These are phyloP conservation scores for Carnegiea gigantea DNA, from an alignment of 179 eudicot species.

Conservation along the genomic window DNA sequence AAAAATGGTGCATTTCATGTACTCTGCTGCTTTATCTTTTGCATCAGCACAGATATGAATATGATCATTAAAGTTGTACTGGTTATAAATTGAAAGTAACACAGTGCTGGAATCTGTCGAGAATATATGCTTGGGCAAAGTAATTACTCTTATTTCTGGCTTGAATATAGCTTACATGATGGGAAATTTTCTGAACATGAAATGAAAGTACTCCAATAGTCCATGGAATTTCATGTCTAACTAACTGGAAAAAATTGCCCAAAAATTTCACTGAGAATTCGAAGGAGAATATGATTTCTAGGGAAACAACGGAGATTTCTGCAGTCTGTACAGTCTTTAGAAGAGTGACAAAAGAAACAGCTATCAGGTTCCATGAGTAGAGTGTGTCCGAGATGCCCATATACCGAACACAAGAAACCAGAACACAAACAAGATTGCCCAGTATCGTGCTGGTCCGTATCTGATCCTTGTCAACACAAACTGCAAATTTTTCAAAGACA, in stretches of 20 bases:
- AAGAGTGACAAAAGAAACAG: neutral
- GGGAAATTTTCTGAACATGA: neutral
- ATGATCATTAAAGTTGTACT: neutral
- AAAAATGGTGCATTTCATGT: neutral
- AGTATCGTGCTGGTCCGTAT: conserved; percentile 93
- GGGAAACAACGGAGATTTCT: neutral
- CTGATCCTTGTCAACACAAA: conserved; percentile 82
- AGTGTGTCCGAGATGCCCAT: conserved; percentile 88
- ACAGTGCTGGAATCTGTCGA: neutral
- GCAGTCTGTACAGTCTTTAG: conserved; percentile 11
- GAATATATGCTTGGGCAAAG: neutral
- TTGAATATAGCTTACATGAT: neutral
- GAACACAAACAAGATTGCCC: conserved; percentile 91
- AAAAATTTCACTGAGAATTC: neutral
- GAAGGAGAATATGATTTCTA: neutral
- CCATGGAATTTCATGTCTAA: neutral
- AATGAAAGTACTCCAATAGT: neutral
- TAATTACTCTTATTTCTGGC: neutral
- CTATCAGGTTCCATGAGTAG: conserved; percentile 60
- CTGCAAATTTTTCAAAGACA: conserved; percentile 40
- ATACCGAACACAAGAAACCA: conserved; percentile 88
- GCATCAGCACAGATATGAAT: too few species aligned
- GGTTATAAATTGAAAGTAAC: neutral
- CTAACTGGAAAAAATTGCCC: neutral
- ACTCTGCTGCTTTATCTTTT: neutral